These are phyloP conservation scores for Aspergillus sp. DNA, from an alignment of 2,329 filamentous ascomycete genomes.

Conservation along the genomic window DNA sequence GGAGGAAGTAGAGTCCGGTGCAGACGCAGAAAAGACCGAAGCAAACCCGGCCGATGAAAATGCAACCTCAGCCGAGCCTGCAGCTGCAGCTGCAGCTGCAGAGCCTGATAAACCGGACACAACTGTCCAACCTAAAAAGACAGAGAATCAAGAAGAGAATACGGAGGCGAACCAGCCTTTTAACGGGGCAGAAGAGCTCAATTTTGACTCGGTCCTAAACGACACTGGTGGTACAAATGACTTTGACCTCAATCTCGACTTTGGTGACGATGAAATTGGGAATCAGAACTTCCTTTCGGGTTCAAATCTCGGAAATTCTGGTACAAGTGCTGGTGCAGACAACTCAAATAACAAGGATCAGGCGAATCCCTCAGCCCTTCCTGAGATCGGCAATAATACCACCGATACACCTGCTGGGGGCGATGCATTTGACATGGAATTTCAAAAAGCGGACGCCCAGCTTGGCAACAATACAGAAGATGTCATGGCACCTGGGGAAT, in stretches of 20 bases:
- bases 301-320: constrained; percentile 21
- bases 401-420: constrained; percentile 24
- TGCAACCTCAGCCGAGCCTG: background rate
- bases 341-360: constrained; percentile 10
- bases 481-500: constrained; percentile 36
- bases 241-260: constrained; percentile 36
- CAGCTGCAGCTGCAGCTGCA: constrained; percentile 8
- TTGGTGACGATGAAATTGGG: constrained; percentile 33
- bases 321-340: constrained; percentile 10
- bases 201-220: constrained; percentile 38
- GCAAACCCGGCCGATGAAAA: constrained; percentile 8
- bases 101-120: constrained; percentile 8
- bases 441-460: constrained; percentile 23
- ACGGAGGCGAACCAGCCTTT: constrained; percentile 11
- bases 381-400: constrained; percentile 26
- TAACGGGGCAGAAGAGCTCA: constrained; percentile 26
- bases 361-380: constrained; percentile 22
- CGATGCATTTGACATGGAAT: constrained; percentile 34
- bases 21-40: constrained; percentile 14
- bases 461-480: constrained; percentile 23
- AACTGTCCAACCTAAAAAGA: constrained; percentile 15
- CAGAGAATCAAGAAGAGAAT: constrained; percentile 16
- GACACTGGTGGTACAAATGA: constrained; percentile 27
- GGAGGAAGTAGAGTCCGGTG: constrained; percentile 12
- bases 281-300: constrained; percentile 35